Evolutionary conservation across 2,329 filamentous ascomycete species (phyloP).

Genomic region (Alternaria gansuensis): DNA sequence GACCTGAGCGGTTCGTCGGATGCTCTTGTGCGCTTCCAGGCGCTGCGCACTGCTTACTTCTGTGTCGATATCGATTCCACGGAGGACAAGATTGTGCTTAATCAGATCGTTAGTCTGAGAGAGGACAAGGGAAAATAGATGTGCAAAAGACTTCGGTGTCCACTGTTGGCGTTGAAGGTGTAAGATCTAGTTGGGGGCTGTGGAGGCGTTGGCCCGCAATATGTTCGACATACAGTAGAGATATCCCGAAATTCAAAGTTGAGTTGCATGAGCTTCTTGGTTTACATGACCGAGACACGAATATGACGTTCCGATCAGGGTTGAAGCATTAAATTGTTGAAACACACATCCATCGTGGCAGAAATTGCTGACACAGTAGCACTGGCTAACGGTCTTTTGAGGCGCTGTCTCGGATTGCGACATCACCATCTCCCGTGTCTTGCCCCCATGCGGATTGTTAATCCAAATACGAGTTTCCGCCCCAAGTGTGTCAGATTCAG

Average conservation of each 20-base stretch:
- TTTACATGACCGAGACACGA: background rate
- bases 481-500: background rate
- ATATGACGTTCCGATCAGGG: background rate
- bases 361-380: slow-evolving; percentile 16
- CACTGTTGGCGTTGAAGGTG: slow-evolving; percentile 5
- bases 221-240: slow-evolving; percentile 1
- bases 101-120: slow-evolving; percentile 90
- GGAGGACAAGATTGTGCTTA: slow-evolving; percentile 80
- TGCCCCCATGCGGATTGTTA: background rate
- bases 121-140: slow-evolving; percentile 67
- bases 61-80: slow-evolving; percentile 77
- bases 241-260: background rate
- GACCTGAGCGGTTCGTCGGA: slow-evolving; percentile 49
- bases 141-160: background rate
- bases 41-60: slow-evolving; percentile 87
- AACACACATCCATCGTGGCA: background rate
- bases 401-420: background rate
- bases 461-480: background rate
- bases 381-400: background rate
- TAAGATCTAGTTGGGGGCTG: background rate
- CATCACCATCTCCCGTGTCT: background rate
- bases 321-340: background rate
- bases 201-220: background rate
- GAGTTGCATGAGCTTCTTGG: background rate
- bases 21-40: slow-evolving; percentile 82